A percentile compares a stretch with the other conserved stretches of the same genome.
phyloP scores from a whole-genome alignment of 495 filamentous ascomycete genomes.

The Penicillium tannophilum region DNA sequence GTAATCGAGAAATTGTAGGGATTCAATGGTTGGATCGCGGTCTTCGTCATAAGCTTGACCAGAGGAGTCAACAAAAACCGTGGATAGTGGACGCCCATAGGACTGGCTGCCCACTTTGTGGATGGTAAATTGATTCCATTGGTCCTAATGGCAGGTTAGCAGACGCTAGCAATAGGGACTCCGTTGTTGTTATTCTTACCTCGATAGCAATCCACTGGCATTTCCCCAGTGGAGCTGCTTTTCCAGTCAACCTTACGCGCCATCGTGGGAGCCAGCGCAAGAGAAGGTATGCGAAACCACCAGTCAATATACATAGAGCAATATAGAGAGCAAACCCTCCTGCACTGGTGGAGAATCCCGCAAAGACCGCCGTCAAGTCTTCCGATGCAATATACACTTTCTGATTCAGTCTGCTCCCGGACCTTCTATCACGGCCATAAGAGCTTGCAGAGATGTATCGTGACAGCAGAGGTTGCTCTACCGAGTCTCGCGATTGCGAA shows the following conservation, averaged over 20 bases:
- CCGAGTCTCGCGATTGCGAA: slow-evolving; percentile 63
- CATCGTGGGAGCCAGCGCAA: slow-evolving; percentile 89
- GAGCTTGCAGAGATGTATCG: slow-evolving; percentile 58
- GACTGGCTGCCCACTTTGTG: slow-evolving; percentile 63
- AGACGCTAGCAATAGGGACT: slow-evolving; percentile 5
- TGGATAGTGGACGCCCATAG: slow-evolving; percentile 82
- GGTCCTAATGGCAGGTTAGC: slow-evolving; percentile 57
- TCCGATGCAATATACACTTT: slow-evolving; percentile 92
- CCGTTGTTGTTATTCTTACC: slow-evolving; percentile 44
- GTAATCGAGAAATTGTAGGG: slow-evolving; percentile 80
- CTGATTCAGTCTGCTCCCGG: slow-evolving; percentile 66
- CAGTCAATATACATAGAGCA: slow-evolving; percentile 65
- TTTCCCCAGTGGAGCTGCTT: slow-evolving; percentile 62
- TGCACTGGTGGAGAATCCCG: slow-evolving; percentile 79
- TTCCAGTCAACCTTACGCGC: slow-evolving; percentile 76
- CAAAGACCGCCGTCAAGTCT: slow-evolving; percentile 88
- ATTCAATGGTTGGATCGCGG: slow-evolving; percentile 73
- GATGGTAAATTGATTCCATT: slow-evolving; percentile 89
- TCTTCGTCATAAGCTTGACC: slow-evolving; percentile 72
- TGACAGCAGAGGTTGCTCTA: slow-evolving; percentile 73
- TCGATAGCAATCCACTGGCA: slow-evolving; percentile 92
- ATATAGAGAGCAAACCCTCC: slow-evolving; percentile 70
- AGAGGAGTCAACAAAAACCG: slow-evolving; percentile 73
- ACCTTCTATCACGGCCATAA: slow-evolving; percentile 57
- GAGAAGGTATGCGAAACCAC: slow-evolving; percentile 79